Conservation (phyloP, 768 basidiomycete genomes). For the Collybiopsis luxurians region DNA sequence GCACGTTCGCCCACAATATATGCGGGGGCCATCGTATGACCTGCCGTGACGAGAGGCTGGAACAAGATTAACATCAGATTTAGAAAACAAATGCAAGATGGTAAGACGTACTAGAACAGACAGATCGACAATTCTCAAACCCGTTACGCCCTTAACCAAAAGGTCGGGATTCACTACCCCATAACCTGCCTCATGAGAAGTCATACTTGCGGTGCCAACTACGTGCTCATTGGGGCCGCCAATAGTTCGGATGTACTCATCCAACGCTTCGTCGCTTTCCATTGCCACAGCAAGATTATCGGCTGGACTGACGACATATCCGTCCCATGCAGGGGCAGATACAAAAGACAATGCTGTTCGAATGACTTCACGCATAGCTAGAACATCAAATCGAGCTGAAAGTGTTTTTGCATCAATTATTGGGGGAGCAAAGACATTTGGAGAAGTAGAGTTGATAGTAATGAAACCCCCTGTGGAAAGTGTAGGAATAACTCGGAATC, state of each 20-base stretch:
- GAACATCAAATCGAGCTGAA: constrained; percentile 16
- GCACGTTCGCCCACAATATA: too few relatives aligned
- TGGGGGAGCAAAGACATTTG: neutral
- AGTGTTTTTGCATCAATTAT: neutral
- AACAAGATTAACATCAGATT: too few relatives aligned
- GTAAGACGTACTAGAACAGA: constrained; percentile 11
- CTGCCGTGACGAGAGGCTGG: too few relatives aligned
- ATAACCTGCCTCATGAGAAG: constrained; percentile 7
- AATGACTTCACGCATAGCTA: constrained; percentile 2
- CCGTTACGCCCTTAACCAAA: constrained; percentile 11
- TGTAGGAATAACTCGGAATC: too few relatives aligned
- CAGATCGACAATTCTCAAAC: constrained; percentile 12
- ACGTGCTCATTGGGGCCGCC: neutral
- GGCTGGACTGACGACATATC: neutral
- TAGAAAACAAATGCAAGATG: neutral
- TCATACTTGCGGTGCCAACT: constrained; percentile 15
- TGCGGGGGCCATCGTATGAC: too few relatives aligned
- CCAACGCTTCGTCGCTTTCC: too few relatives aligned
- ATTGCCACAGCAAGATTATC: too few relatives aligned
- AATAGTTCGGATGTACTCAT: neutral
- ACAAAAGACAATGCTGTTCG: neutral
- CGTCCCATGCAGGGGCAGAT: neutral
- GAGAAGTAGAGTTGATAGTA: neutral
- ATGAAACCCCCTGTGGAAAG: too few relatives aligned
- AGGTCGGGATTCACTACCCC: constrained; percentile 17